Percentiles rank a stretch among this genome's conserved stretches.
Evolutionary conservation across 2,329 filamentous ascomycete species (phyloP).

Genomic region (Calycina marina): DNA sequence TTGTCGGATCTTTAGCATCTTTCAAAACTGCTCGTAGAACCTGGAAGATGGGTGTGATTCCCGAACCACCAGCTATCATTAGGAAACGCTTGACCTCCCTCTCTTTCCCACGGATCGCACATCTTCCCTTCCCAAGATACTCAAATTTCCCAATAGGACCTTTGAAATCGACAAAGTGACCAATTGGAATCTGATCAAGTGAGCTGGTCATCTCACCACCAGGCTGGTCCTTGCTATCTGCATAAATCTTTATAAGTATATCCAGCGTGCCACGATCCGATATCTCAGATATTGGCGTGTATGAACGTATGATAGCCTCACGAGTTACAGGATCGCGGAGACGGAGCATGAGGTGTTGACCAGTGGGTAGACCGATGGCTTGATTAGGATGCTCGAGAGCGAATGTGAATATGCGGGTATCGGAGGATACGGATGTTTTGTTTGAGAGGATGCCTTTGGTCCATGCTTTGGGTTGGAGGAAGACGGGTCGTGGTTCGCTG

Average conservation of each 20-base stretch:
- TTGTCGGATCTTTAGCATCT: slow-evolving; percentile 46
- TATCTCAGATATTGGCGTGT: slow-evolving; percentile 66
- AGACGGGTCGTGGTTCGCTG: slow-evolving; percentile 38
- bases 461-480: slow-evolving; percentile 62
- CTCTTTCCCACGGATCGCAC: slow-evolving; percentile 40
- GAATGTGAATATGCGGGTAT: slow-evolving; percentile 74
- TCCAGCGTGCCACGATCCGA: slow-evolving; percentile 49
- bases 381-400: slow-evolving; percentile 58
- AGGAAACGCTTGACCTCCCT: slow-evolving; percentile 51
- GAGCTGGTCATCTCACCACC: slow-evolving; percentile 76
- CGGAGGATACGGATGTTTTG: slow-evolving; percentile 57
- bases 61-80: slow-evolving; percentile 83
- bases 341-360: slow-evolving; percentile 78
- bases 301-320: slow-evolving; percentile 68
- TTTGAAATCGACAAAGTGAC: slow-evolving; percentile 69
- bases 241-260: slow-evolving; percentile 74
- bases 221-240: slow-evolving; percentile 35
- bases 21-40: slow-evolving; percentile 61
- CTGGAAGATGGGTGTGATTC: slow-evolving; percentile 84
- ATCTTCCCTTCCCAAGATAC: slow-evolving; percentile 55
- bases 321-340: slow-evolving; percentile 55
- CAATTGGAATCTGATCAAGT: slow-evolving; percentile 57
- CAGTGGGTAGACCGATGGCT: slow-evolving; percentile 60
- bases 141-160: slow-evolving; percentile 78
- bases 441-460: slow-evolving; percentile 53